Evolutionary conservation across 257 asterid genomes (phyloP), one percentile per base, ranked within the genome.

Genomic region (Gentiana dahurica): DNA sequence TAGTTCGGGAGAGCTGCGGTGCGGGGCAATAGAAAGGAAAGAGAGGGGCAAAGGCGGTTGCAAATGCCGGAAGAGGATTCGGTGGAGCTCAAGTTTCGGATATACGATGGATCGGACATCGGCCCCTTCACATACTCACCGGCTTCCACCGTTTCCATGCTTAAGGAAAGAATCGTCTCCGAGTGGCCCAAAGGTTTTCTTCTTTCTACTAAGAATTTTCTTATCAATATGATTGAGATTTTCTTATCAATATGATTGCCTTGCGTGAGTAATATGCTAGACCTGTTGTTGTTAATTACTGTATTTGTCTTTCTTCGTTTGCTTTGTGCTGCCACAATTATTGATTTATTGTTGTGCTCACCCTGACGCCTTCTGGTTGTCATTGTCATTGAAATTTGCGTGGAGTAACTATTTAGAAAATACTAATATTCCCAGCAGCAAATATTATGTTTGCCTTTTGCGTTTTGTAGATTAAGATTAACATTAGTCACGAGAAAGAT

Each of bases 31-130:
- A 34, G 24, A 45, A 39, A 36, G 36, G 36, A 56, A 55, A 48
- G 44, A 33, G 24, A 33, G 56, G 36, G 60, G 53, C 12, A 51
- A 55, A 38, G 51, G 39, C 52, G 67, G 52, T 58, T 49, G 71
- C 68, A 70, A 69, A 72, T 76, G 81, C 78, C 76, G 66, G 81
- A 76, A 54, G 77, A 75, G 64, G 74, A 69, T 43, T 68, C 76
- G 58, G 77, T 86, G 54, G 90, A 86, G 89, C 73, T 86, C 59
- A 89, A 89, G 80, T 86, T 89, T 82, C 80, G 97, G 66, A 72
- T 89, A 68, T 79, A 81, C 69, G 95, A 89, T 86, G 95, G 95
- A 77, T 89, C 95, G 59, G 95, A 89, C 70, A 78, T 89, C 68
- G 95, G 95, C 49, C 97, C 97, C 49, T 89, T 86, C 72, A 79